Evolutionary conservation across 2,329 filamentous ascomycete genomes (phyloP).

Genomic region (Fonsecaea monophora): DNA sequence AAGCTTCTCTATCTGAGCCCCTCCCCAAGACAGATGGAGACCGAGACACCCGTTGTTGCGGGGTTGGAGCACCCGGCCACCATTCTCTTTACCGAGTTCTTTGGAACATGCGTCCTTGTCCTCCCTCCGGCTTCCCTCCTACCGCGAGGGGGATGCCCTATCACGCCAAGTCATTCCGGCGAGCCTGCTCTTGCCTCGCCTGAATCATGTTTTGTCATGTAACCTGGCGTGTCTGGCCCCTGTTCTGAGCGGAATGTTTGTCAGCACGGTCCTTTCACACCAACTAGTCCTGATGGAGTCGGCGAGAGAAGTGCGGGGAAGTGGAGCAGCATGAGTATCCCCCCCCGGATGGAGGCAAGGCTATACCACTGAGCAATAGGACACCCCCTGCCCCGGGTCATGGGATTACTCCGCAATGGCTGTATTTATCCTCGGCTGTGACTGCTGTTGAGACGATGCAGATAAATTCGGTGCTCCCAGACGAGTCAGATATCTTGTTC

Average conservation of each 20-base stretch:
- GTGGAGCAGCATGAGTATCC: neutral
- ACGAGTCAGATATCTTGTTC: neutral
- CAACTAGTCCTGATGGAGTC: neutral
- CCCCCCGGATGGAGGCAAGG: neutral
- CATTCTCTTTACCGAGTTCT: neutral
- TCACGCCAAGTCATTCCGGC: neutral
- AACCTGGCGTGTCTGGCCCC: neutral
- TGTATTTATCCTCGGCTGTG: neutral
- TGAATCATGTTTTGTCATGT: neutral
- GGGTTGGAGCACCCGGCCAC: neutral
- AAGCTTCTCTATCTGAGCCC: too few species aligned
- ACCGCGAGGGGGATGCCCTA: neutral
- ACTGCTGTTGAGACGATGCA: neutral
- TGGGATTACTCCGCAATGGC: slow-evolving; percentile 1
- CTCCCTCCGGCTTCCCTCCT: neutral
- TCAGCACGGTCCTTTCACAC: neutral
- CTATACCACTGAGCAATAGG: neutral
- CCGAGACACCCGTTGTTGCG: neutral
- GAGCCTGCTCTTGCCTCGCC: neutral
- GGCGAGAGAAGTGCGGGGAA: neutral
- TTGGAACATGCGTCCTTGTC: neutral
- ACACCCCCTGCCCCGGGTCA: neutral
- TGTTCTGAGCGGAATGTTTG: neutral
- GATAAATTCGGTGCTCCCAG: neutral
- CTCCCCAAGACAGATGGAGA: neutral